Conservation (phyloP, 1,284 basidiomycete genomes). For the Phellopilus nigrolimitatus region DNA sequence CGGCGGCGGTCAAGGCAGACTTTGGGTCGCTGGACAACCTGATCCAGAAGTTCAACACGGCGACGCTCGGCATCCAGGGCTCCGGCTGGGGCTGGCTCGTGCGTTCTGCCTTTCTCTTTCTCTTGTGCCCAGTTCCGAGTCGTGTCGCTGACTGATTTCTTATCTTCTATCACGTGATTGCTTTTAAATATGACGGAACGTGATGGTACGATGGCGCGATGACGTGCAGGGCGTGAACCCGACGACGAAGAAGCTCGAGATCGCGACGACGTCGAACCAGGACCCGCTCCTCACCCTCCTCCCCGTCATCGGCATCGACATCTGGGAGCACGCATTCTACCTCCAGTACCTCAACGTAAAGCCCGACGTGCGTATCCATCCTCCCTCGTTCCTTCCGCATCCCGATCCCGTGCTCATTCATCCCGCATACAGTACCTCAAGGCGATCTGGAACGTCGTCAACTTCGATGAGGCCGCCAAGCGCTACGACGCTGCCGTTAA, state of each 20-base stretch:
- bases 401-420: no score
- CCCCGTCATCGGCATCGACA: constrained; percentile 85
- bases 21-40: constrained; percentile 73
- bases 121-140: not conserved
- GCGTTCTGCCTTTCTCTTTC: constrained; percentile 29
- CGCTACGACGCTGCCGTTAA: constrained; percentile 49
- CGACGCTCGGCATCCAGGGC: constrained; percentile 81
- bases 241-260: constrained; percentile 60
- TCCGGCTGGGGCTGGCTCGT: constrained; percentile 94
- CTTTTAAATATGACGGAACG: not conserved
- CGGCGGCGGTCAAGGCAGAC: constrained; percentile 55
- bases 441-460: constrained; percentile 81
- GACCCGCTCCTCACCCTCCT: constrained; percentile 76
- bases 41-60: constrained; percentile 68
- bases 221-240: constrained; percentile 57
- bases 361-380: constrained; percentile 57
- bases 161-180: constrained; percentile 3
- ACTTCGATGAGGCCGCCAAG: constrained; percentile 76
- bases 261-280: constrained; percentile 82
- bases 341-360: constrained; percentile 78
- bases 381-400: not conserved
- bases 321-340: constrained; percentile 83
- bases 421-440: constrained; percentile 59
- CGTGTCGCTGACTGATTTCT: not conserved
- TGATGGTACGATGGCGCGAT: constrained; percentile 1